These are phyloP conservation scores for Fraxinus baroniana DNA, from an alignment of 305 asterid genomes.

Conservation along the genomic window DNA sequence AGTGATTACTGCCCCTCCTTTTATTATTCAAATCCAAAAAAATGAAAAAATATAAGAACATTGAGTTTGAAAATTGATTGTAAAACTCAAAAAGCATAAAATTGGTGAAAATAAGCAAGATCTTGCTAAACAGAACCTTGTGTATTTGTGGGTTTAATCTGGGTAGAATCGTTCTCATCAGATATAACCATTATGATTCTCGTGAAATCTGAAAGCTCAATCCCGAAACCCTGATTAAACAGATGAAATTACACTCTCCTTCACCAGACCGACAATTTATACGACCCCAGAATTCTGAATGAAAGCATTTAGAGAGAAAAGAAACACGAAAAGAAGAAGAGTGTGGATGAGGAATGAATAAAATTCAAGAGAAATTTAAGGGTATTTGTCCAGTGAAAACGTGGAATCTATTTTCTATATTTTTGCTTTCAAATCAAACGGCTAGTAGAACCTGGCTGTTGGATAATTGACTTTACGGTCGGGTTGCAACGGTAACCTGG, in stretches of 20 bases:
- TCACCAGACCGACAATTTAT: constrained; percentile 22
- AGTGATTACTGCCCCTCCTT: constrained; percentile 46
- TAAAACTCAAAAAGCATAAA: neutral
- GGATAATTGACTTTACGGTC: constrained; percentile 32
- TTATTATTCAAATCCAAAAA: constrained; percentile 15
- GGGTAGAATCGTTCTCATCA: constrained; percentile 41
- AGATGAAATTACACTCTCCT: neutral
- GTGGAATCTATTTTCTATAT: neutral
- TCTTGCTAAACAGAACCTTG: constrained; percentile 45
- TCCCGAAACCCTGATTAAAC: neutral
- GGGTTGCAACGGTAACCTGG: constrained; percentile 69
- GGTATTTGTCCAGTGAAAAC: constrained; percentile 47
- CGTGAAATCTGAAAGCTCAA: neutral
- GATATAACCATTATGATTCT: constrained; percentile 43
- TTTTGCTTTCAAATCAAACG: constrained; percentile 66
- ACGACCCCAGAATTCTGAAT: constrained; percentile 17
- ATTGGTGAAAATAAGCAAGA: neutral
- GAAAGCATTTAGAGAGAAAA: neutral
- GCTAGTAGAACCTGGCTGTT: constrained; percentile 66
- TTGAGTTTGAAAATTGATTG: neutral
- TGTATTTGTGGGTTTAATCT: constrained; percentile 39
- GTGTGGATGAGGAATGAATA: constrained; percentile 17
- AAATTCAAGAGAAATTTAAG: constrained; percentile 30
- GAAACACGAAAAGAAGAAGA: neutral
- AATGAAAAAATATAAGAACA: neutral